Evolutionary conservation across 495 filamentous ascomycete genomes (phyloP), one percentile per base, ranked within the genome.

Genomic region (Aspergillus cristatus): DNA sequence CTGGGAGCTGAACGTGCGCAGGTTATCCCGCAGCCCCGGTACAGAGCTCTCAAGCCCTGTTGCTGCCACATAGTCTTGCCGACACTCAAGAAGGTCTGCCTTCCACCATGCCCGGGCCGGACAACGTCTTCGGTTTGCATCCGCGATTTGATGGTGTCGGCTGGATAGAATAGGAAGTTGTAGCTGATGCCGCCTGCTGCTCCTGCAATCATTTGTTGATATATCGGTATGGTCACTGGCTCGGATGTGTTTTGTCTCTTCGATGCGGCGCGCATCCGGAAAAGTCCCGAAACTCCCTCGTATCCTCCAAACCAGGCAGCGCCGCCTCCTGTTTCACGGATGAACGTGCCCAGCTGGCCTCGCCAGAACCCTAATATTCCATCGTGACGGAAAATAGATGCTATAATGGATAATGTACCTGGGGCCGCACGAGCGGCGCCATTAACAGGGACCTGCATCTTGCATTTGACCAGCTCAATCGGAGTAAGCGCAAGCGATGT

Each of bases 401-500:
- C 66, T 22, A 96, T 85, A 28, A 94, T 63, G 3, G 55, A 63
- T 16, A 84, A 55, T 0, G 77, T 74, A 3, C 75, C 67, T 2
- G 68, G 58, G 7, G 55, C 49, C 25, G 51, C 57, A 8, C 52
- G 37, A 2, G 50, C 66, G 6, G 73, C 64, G 6, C 56, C 38
- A 11, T 63, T 55, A 3, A 65, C 32, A 3, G 76, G 76, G 6
- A 94, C 87, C 58, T 99, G 93, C 72, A 99, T 93, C 62, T 90
- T 90, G 72, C 93, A 99, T 62, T 99, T 99, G 52, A 99, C 81
- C 32, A 99, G 74, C 57, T 99, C 93, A 38, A 99, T 86, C 0
- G 93, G 93, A 0, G 93, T 99, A 33, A 99, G 75, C 22, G 93
- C 70, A 24, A 97, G 64, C 2, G 84, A 89, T 1, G 93, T 95